These are phyloP conservation scores for Sungouiella thailandica DNA, from an alignment of 805 yeast species.

Conservation along the genomic window DNA sequence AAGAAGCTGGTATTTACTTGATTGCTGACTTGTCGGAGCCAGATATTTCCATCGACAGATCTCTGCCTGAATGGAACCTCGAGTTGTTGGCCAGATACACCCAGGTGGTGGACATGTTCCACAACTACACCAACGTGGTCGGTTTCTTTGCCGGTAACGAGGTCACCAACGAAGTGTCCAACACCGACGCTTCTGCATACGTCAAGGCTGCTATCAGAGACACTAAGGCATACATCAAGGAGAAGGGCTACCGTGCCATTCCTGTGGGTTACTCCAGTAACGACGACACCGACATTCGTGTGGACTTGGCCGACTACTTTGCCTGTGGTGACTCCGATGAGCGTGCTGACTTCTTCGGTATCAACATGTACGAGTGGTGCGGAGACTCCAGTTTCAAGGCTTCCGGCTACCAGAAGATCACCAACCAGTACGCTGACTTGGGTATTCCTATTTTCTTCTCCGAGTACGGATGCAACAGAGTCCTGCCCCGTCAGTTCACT, in stretches of 20 bases:
- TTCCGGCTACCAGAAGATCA: slow-evolving; percentile 66
- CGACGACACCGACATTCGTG: slow-evolving; percentile 66
- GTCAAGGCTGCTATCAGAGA: slow-evolving; percentile 84
- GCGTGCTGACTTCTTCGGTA: slow-evolving; percentile 79
- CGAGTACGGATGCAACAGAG: slow-evolving; percentile 76
- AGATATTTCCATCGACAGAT: slow-evolving; percentile 55
- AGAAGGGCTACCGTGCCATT: slow-evolving; percentile 56
- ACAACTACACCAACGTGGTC: slow-evolving; percentile 63
- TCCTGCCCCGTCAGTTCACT: slow-evolving; percentile 64
- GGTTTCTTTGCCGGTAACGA: slow-evolving; percentile 89
- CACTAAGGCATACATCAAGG: slow-evolving; percentile 59
- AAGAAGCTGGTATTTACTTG: slow-evolving; percentile 86
- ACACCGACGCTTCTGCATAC: slow-evolving; percentile 73
- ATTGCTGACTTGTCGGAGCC: slow-evolving; percentile 85
- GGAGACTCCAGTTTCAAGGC: slow-evolving; percentile 52
- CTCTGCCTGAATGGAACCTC: slow-evolving; percentile 57
- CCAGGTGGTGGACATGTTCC: slow-evolving; percentile 62
- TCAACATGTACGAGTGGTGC: slow-evolving; percentile 90
- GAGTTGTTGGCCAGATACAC: slow-evolving; percentile 65
- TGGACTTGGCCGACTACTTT: slow-evolving; percentile 66
- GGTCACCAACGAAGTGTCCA: slow-evolving; percentile 62
- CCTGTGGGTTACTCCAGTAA: slow-evolving; percentile 84
- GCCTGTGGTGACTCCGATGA: slow-evolving; percentile 64
- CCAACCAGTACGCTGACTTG: slow-evolving; percentile 58
- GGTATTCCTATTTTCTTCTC: slow-evolving; percentile 75